Percentiles rank a stretch among this genome's conserved stretches.
Conservation (phyloP, 1,284 basidiomycete species). For the Tilletiaria anomala region DNA sequence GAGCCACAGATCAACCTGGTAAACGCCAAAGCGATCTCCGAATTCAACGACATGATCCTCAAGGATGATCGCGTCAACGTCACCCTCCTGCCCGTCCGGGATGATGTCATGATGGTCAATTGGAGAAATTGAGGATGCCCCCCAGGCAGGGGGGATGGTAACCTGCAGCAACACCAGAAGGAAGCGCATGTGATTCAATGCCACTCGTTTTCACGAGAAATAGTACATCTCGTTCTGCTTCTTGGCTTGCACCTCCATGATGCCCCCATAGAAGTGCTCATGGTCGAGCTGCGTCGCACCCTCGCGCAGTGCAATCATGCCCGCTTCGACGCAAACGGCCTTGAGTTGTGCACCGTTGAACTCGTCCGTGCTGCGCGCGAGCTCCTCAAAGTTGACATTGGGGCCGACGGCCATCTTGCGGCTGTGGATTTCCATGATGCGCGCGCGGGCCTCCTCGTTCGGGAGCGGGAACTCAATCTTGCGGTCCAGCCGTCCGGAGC, state of each 20-base stretch:
- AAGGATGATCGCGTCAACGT: constrained; percentile 24
- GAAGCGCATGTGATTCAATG: too few species aligned
- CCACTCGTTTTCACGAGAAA: constrained; percentile 17
- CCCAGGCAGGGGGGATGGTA: too few species aligned
- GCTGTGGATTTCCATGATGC: constrained; percentile 65
- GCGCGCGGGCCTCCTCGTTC: constrained; percentile 57
- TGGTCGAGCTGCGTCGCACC: constrained; percentile 53
- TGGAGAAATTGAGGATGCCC: too few species aligned
- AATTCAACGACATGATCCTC: constrained; percentile 32
- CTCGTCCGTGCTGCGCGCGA: constrained; percentile 60
- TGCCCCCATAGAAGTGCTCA: constrained; percentile 39
- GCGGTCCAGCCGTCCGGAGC: constrained; percentile 59
- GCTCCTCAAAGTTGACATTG: constrained; percentile 61
- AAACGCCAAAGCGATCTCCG: constrained; percentile 21
- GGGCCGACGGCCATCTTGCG: constrained; percentile 76
- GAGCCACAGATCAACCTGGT: constrained; percentile 6
- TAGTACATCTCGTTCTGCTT: constrained; percentile 39
- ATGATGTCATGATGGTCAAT: constrained; percentile 37
- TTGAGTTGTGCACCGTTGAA: constrained; percentile 55
- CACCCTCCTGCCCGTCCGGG: constrained; percentile 30
- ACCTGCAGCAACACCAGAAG: too few species aligned
- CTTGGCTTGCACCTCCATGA: constrained; percentile 39
- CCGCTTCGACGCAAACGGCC: constrained; percentile 73
- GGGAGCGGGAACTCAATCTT: constrained; percentile 71
- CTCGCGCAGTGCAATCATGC: constrained; percentile 92